Percentiles rank a stretch among this genome's conserved stretches.
Conservation (phyloP, 2,329 filamentous ascomycete genomes). For the Curvularia sp. region DNA sequence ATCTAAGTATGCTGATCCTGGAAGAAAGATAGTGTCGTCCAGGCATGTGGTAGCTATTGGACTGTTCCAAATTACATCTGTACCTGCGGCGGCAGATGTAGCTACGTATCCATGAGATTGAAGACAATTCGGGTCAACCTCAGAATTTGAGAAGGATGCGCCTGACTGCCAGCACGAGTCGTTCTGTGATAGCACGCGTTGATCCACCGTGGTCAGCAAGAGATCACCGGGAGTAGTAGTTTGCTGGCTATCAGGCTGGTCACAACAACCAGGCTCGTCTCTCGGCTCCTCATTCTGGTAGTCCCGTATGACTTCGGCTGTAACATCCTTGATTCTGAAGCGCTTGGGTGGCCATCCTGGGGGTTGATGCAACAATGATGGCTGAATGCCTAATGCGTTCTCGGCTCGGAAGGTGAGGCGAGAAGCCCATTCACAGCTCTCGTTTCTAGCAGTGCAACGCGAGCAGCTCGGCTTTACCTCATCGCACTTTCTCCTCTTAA, state of each 20-base stretch:
- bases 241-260: constrained; percentile 1
- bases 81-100: not conserved
- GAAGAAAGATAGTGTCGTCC: constrained; percentile 22
- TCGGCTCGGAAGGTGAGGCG: constrained; percentile 27
- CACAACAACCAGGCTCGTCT: not conserved
- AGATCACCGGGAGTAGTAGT: not conserved
- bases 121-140: not conserved
- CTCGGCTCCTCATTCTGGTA: constrained; percentile 7
- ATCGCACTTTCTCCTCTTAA: constrained; percentile 28
- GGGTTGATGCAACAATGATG: constrained; percentile 13
- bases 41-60: constrained; percentile 7
- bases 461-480: constrained; percentile 27
- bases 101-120: not conserved
- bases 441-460: constrained; percentile 22
- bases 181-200: not conserved
- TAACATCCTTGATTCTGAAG: constrained; percentile 21
- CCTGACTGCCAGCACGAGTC: not conserved
- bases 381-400: constrained; percentile 13
- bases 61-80: constrained; percentile 8
- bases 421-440: constrained; percentile 25
- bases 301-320: constrained; percentile 21
- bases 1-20: constrained; percentile 28
- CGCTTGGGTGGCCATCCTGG: constrained; percentile 7
- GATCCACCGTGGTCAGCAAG: not conserved
- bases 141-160: not conserved